phyloP scores from a whole-genome alignment of 192 early-diverging fungal genomes.

The Coemansia sp. region DNA sequence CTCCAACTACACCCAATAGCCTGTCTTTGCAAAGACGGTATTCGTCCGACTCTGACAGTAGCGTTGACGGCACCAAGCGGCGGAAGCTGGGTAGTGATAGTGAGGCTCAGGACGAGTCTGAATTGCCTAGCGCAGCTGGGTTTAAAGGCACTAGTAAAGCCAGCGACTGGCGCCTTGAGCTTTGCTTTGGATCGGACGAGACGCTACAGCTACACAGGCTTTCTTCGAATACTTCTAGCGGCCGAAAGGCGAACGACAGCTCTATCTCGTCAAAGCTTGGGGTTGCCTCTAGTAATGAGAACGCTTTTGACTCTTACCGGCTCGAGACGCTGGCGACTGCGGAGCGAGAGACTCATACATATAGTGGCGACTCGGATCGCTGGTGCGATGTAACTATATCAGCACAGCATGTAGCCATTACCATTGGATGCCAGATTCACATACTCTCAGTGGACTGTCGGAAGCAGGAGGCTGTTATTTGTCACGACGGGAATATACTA shows the following conservation, averaged over 20 bases:
- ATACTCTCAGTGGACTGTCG: slow-evolving; percentile 25
- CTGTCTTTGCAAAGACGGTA: not conserved
- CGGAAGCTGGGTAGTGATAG: slow-evolving; percentile 1
- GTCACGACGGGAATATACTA: slow-evolving; percentile 22
- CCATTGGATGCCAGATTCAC: slow-evolving; percentile 29
- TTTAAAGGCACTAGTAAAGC: not conserved
- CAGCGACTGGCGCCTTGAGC: slow-evolving; percentile 30
- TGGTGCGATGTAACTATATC: slow-evolving; percentile 34
- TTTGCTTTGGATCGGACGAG: slow-evolving; percentile 30
- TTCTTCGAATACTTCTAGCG: not conserved
- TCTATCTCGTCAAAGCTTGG: not conserved
- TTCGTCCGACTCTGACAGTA: not conserved
- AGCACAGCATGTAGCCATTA: slow-evolving; percentile 33
- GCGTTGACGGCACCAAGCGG: slow-evolving; percentile 14
- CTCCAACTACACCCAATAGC: not conserved
- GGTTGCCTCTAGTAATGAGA: not conserved
- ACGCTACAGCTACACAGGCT: slow-evolving; percentile 41
- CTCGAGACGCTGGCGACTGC: slow-evolving; percentile 44
- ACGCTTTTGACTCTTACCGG: slow-evolving; percentile 41
- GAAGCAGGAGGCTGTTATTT: slow-evolving; percentile 34
- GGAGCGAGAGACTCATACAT: not conserved
- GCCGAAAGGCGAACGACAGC: not conserved
- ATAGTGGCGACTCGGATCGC: not conserved
- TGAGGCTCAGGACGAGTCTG: not conserved
- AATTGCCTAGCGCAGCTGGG: not conserved